Evolutionary conservation across 768 basidiomycete genomes (phyloP).

Genomic region (Tricholoma terreum): DNA sequence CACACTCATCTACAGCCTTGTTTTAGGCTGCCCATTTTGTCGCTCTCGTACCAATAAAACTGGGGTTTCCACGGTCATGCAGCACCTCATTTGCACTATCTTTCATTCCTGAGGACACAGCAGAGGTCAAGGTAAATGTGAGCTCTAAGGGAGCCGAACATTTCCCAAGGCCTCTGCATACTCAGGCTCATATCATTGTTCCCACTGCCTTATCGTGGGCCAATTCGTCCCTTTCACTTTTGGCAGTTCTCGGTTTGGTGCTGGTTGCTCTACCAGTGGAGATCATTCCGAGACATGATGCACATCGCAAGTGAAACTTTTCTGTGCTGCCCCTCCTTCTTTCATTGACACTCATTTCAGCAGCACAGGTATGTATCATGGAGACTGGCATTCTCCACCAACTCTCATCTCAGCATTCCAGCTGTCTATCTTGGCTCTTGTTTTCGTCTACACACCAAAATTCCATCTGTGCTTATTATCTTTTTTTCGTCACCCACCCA

Average conservation of each 20-base stretch:
- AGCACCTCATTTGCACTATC: not conserved
- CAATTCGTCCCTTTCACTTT: not conserved
- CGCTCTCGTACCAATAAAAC: not conserved
- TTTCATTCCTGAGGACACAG: not conserved
- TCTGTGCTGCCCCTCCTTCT: not conserved
- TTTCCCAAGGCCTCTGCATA: not conserved
- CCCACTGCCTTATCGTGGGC: no score
- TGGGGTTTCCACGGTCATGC: not conserved
- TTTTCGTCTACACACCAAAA: no score
- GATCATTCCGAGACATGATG: not conserved
- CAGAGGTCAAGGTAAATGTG: no score
- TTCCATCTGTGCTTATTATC: not conserved
- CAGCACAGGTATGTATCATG: not conserved
- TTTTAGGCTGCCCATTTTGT: not conserved
- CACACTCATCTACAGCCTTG: slow-evolving; percentile 8
- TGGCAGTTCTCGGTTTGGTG: not conserved
- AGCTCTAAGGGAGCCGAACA: no score
- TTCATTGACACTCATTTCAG: not conserved
- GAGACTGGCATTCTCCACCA: no score
- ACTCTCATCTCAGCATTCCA: not conserved
- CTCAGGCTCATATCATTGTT: not conserved
- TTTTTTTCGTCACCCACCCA: not conserved
- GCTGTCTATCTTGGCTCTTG: no score
- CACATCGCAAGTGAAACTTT: not conserved
- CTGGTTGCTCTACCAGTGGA: not conserved